Base-by-base conservation (phyloP, 257 asterid genomes). In the Solanum neorickii region DNA sequence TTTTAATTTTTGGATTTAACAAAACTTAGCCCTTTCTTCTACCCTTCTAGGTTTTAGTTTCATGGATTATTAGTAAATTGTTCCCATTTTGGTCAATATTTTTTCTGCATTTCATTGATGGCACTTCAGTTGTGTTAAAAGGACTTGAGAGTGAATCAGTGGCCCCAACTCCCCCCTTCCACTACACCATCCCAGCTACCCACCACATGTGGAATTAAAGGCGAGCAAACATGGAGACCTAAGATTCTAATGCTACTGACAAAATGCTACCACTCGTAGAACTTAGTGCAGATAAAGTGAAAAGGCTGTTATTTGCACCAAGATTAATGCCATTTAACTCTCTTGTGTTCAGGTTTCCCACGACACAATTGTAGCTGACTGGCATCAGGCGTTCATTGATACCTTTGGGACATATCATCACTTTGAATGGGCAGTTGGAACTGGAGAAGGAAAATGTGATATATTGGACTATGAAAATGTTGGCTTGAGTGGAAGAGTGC, bases 341-440 rank as follows among this genome's bases (percentile, higher is more conserved):
- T 92, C 89, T 90, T 39, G 88, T 88, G 88, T 75, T 88, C 93
- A 97, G 99, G 98, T 96, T 87, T 92, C 99, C 52, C 93, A 89
- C 77, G 98, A 97, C 87, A 89, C 98, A 29, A 95, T 97, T 87
- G 95, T 92, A 89, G 99, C 96, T 66, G 98, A 97, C 92, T 97
- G 98, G 98, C 94, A 95, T 87, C 95, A 95, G 77, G 91, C 97
- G 12, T 97, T 97, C 89, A 91, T 91, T 21, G 99, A 95, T 88
- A 87, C 96, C 66, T 91, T 90, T 91, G 98, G 95, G 60, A 83
- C 94, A 47, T 96, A 94, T 88, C 95, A 92, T 91, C 94, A 97
- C 93, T 97, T 94, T 91, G 99, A 97, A 89, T 97, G 99, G 99
- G 99, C 96, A 68, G 93, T 97, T 72, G 99, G 99, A 90, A 93